Percentiles rank a stretch among this genome's conserved stretches.
phyloP scores from a whole-genome alignment of 78 protist genomes.

The Emiliania huxleyi region DNA sequence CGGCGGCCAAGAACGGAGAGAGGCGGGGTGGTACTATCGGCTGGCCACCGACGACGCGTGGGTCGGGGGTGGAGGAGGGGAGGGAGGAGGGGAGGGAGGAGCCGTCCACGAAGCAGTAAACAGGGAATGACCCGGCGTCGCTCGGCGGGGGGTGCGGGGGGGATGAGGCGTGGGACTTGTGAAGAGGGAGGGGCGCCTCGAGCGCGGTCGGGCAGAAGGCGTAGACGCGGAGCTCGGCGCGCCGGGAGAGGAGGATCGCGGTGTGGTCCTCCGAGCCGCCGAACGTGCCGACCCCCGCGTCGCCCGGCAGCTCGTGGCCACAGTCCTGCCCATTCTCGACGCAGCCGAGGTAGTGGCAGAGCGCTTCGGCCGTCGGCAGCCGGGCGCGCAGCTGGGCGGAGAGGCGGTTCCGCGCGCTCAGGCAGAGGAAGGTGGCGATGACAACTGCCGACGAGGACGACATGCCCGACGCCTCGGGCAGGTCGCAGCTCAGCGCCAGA shows the following conservation, averaged over 20 bases:
- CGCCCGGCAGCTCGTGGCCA: not conserved
- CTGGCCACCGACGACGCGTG: too few species aligned
- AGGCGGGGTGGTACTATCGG: too few species aligned
- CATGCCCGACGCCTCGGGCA: not conserved
- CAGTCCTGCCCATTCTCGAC: not conserved
- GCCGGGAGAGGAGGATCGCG: not conserved
- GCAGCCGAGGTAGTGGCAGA: conserved; percentile 2
- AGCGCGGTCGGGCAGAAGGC: not conserved
- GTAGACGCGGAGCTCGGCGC: not conserved
- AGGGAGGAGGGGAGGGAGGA: too few species aligned
- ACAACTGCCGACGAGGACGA: not conserved
- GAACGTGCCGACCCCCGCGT: conserved; percentile 33
- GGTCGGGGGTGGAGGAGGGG: too few species aligned
- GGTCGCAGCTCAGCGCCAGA: conserved; percentile 10
- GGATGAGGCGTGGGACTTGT: too few species aligned
- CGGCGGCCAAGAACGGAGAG: too few species aligned
- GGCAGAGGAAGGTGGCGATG: not conserved
- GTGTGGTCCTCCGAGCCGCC: conserved; percentile 44
- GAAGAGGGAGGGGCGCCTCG: too few species aligned
- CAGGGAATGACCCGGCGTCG: too few species aligned
- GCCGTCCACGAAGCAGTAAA: too few species aligned
- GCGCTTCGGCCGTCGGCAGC: not conserved
- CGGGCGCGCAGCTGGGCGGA: not conserved
- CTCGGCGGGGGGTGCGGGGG: too few species aligned
- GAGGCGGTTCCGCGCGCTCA: not conserved